Base-by-base conservation (phyloP, 257 asterid species). In the Avicennia marina region DNA sequence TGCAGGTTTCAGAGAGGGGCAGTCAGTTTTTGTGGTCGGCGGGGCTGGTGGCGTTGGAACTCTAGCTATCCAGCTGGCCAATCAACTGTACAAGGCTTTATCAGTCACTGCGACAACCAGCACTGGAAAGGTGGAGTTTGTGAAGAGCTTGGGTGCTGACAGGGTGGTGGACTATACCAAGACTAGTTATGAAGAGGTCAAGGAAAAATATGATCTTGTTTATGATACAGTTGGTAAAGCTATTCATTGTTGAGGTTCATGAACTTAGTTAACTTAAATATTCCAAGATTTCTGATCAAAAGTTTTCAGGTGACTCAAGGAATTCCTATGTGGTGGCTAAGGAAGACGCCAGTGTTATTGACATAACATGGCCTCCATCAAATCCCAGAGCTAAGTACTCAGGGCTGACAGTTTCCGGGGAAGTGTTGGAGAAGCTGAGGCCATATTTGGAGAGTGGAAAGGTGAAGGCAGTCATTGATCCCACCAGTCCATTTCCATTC, bases 351-450 rank as follows among this genome's bases (percentile, higher is more conserved):
- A 71, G 72, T 16, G 56, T 82, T 29, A 63, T 82, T 6, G 90
- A 85, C 67, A 79, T 79, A 77, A 85, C 90, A 52, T 82, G 95
- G 90, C 90, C 84, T 26, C 84, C 90, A 15, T 79, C 95, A 15
- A 82, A 75, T 56, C 81, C 81, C 0, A 75, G 67, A 68, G 88
- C 86, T 48, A 8, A 32, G 12, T 68, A 77, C 57, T 73, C 90
- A 4, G 27, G 81, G 32, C 65, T 82, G 78, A 85, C 78, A 12
- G 88, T 73, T 50, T 71, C 80, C n/a, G 95, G 90, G 7, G 82
- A 82, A 17, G 27, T 82, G 13, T 47, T 85, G 67, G 90, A 77
- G 62, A 73, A 52, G 34, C 65, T 82, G 5, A 55, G 61, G 60
- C 88, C 82, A 19, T 66, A 16, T 76, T 58, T 85, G 31, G 90